A percentile compares a stretch with the other conserved stretches of the same genome.
phyloP scores from a whole-genome alignment of 768 basidiomycete species.

The Lactarius evosmus region DNA sequence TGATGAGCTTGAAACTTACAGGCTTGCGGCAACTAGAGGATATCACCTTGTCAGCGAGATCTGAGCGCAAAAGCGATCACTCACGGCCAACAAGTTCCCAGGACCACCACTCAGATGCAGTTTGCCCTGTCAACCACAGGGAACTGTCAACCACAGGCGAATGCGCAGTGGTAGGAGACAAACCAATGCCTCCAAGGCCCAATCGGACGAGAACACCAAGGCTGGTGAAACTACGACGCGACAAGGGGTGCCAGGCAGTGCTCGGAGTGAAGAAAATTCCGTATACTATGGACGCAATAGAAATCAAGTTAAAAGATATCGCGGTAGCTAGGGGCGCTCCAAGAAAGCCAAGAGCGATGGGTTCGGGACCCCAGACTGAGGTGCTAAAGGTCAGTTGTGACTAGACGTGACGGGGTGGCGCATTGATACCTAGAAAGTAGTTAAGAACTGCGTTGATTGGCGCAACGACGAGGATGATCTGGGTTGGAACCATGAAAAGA shows the following conservation, averaged over 20 bases:
- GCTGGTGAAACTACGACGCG: conserved; percentile 58
- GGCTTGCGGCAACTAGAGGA: conserved; percentile 49
- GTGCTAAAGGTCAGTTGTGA: conserved; percentile 7
- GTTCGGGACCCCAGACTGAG: conserved; percentile 76
- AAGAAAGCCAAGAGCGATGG: conserved; percentile 80
- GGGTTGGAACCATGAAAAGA: conserved; percentile 80
- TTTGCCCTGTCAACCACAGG: conserved; percentile 49
- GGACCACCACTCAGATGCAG: conserved; percentile 94
- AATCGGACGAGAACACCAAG: conserved; percentile 69
- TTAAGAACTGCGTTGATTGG: conserved; percentile 84
- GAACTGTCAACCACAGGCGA: conserved; percentile 2
- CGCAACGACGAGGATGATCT: conserved; percentile 76
- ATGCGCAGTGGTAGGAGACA: conserved; percentile 25
- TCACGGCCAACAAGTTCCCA: conserved; percentile 78
- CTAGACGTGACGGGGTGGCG: background rate
- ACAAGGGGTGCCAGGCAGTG: conserved; percentile 82
- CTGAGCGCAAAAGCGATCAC: conserved; percentile 26
- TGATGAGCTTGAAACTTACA: conserved; percentile 35
- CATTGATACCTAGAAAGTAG: conserved; percentile 67
- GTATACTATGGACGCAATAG: conserved; percentile 57
- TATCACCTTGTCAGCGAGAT: conserved; percentile 1
- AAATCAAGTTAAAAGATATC: conserved; percentile 84
- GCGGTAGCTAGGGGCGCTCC: conserved; percentile 92
- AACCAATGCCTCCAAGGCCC: conserved; percentile 78
- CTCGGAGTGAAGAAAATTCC: conserved; percentile 58